phyloP scores from a whole-genome alignment of 192 early-diverging fungal species.

The Lobulomyces angularis region DNA sequence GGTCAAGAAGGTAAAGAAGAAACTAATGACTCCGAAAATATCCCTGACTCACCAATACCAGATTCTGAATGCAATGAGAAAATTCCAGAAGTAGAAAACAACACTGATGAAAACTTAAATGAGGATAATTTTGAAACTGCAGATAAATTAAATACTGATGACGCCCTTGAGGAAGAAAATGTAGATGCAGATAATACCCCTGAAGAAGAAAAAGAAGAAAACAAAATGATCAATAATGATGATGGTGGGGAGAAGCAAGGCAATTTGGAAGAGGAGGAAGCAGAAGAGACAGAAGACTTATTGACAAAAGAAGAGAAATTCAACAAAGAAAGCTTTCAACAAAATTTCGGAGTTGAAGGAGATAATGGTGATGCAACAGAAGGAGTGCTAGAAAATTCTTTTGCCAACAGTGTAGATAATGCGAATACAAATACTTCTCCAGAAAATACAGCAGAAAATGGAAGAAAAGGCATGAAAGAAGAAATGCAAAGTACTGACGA shows the following conservation, averaged over 20 bases:
- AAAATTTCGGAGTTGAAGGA: constrained; percentile 20
- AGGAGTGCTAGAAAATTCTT: constrained; percentile 14
- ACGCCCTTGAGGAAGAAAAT: constrained; percentile 9
- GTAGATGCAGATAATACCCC: constrained; percentile 24
- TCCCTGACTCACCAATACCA: background rate
- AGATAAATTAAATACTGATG: constrained; percentile 1
- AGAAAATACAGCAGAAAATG: constrained; percentile 19
- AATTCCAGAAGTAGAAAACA: constrained; percentile 15
- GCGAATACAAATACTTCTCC: constrained; percentile 16
- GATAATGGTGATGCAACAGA: constrained; percentile 26
- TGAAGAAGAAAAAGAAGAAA: constrained; percentile 23
- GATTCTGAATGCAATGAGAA: constrained; percentile 9
- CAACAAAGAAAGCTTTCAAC: too few species aligned
- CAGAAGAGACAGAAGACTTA: constrained; percentile 18
- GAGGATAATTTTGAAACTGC: constrained; percentile 13
- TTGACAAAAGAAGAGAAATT: too few species aligned
- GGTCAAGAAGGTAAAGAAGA: constrained; percentile 41
- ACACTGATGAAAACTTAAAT: constrained; percentile 38
- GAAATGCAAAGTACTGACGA: constrained; percentile 13
- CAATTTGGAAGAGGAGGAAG: constrained; percentile 22
- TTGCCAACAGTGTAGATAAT: constrained; percentile 18
- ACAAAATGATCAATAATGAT: constrained; percentile 15
- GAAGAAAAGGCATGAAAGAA: constrained; percentile 4
- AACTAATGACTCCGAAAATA: constrained; percentile 27
- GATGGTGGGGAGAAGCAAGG: constrained; percentile 25